These are phyloP conservation scores for Neopestalotiopsis sp. DNA, from an alignment of 2,329 filamentous ascomycete species.

Conservation along the genomic window DNA sequence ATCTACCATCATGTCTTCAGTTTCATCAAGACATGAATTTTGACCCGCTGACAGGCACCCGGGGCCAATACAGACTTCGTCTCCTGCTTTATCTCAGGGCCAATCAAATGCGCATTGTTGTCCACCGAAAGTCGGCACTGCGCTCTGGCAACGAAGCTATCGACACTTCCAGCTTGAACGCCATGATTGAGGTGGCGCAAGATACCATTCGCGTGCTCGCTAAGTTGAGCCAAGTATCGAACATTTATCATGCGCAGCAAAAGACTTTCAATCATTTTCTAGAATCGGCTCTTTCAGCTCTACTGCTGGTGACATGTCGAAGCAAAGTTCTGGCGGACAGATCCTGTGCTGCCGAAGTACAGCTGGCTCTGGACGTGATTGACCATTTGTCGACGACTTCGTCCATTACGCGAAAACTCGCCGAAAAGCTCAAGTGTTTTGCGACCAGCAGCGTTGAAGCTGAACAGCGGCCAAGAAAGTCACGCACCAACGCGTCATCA, in stretches of 20 bases:
- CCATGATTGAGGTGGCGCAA: slow-evolving; percentile 14
- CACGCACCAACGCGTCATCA: neutral
- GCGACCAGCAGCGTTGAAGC: neutral
- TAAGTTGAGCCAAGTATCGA: slow-evolving; percentile 3
- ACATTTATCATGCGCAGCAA: slow-evolving; percentile 17
- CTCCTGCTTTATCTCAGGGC: slow-evolving; percentile 15
- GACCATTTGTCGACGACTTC: neutral
- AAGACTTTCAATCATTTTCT: slow-evolving; percentile 19
- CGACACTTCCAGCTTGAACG: slow-evolving; percentile 12
- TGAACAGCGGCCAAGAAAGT: neutral
- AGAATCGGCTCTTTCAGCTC: slow-evolving; percentile 7
- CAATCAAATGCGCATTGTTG: slow-evolving; percentile 14
- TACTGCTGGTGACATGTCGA: slow-evolving; percentile 10
- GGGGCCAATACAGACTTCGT: slow-evolving; percentile 15
- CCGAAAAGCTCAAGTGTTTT: slow-evolving; percentile 9
- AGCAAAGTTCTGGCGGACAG: neutral
- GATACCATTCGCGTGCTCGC: slow-evolving; percentile 15
- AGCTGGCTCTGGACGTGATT: slow-evolving; percentile 8
- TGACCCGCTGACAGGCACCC: slow-evolving; percentile 5
- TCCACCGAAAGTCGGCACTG: slow-evolving; percentile 12
- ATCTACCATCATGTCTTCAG: neutral
- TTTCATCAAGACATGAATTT: slow-evolving; percentile 4
- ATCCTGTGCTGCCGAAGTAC: slow-evolving; percentile 5
- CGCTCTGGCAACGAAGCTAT: neutral
- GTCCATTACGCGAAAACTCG: slow-evolving; percentile 12